Base-by-base conservation (phyloP, 2,329 filamentous ascomycete genomes). In the Trichoderma sp. region DNA sequence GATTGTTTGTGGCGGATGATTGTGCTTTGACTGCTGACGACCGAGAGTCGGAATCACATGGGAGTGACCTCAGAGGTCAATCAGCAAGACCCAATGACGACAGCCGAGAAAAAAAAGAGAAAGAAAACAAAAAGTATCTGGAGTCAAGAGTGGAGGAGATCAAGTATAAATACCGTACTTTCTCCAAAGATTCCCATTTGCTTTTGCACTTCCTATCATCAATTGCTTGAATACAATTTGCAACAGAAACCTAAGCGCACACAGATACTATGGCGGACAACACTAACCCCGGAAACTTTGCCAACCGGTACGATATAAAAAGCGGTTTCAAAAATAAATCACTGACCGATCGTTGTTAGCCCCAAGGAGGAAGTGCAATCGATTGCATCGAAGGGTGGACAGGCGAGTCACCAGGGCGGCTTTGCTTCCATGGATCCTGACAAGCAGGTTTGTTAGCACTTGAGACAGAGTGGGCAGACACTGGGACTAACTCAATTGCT, bases 251-350 rank as follows among this genome's bases (percentile, higher is more conserved):
- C 8, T 11, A 17, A 26, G 23, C 20, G 6, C 6, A 32, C 15
- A 4, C 4, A 12, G 17, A n/a, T 17, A 98, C 93, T 93, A 99
- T 99, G 96, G 97, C 96, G 94, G 95, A 76, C 26, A 77, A 76
- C 72, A 15, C 63, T 23, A 78, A 78, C 58, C 76, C 76, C n/a
- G 76, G 76, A 34, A 78, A 77, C 71, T 78, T 78, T 70, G 76
- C 76, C 68, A 77, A 78, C 72, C 74, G 76, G 76, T 76, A 73
- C 23, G 68, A 20, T 8, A 15, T 30, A 4, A 2, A 26, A 23
- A 8, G 12, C 9, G 4, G 7, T 26, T 20, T 17, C 3, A 4
- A 17, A 9, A 36, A 6, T 4, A 5, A 26, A 26, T 26, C 26
- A 23, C 20, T 65, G 32, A 61, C 20, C 34, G 11, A 11, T 26